Base-by-base conservation (phyloP, 1,284 basidiomycete genomes). In the Hymenochaete sp. region DNA sequence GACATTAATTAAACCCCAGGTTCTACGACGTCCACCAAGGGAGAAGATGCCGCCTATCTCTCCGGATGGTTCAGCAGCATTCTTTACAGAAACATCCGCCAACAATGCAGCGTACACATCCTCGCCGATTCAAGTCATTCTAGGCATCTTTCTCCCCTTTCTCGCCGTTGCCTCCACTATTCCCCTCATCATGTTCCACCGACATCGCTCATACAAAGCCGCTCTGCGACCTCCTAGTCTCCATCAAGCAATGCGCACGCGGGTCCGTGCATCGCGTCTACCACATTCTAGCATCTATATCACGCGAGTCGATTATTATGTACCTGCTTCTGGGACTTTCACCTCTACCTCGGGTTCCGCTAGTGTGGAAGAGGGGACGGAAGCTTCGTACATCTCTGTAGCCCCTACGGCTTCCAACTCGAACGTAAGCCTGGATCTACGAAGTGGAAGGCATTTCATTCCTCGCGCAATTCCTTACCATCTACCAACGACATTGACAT, bases 241-340 rank as follows among this genome's bases (percentile, higher is more conserved):
- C 14, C 32, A 6, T 19, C 32, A 16, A n/a, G 32, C 13, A n/a
- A 26, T 22, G 42, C 28, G 25, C n/a, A n/a, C n/a, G n/a, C n/a
- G n/a, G n/a, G n/a, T n/a, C n/a, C 21, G 18, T 6, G 31, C 38
- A 26, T 38, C 47, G 8, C 22, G 47, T 28, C 32, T 41, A 18
- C 47, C 47, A 35, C 21, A 45, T 18, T 45, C 19, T 5, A 45
- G 42, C 2, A 32, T 49, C 13, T 49, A 49, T 29, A 37, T 49
- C 25, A 43, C 47, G 11, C 37, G 47, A 28, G 47, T 49, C 11
- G 32, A 49, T 31, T 49, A 49, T 29, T 49, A 41, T 35, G 22
- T 49, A n/a, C 47, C 47, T 4, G 35, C 43, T 25, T 32, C 25
- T 19, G 38, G 40, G 13, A 49, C 47, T 8, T 28, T 13, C 8